Conservation (phyloP, 2,329 filamentous ascomycete genomes). For the Scortechinia acanthostroma region DNA sequence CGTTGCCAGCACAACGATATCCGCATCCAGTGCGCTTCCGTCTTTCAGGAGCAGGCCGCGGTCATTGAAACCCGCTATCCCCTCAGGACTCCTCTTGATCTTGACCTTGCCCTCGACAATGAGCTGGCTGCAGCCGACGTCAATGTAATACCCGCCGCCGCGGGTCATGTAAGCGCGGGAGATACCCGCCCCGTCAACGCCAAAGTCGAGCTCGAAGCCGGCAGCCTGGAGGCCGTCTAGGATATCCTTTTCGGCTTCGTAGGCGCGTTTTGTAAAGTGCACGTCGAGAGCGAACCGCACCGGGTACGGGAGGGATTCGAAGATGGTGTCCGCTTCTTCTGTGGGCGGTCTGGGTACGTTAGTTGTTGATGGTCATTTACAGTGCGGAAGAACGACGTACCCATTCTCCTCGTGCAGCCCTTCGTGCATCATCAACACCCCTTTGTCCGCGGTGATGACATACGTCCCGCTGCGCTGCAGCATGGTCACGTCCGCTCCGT, state of each 20-base stretch:
- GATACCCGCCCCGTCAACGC: conserved; percentile 22
- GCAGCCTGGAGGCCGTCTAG: conserved; percentile 34
- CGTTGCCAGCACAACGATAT: conserved; percentile 31
- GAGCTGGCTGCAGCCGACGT: conserved; percentile 26
- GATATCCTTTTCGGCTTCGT: conserved; percentile 27
- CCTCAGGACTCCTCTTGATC: conserved; percentile 16
- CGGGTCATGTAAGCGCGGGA: conserved; percentile 24
- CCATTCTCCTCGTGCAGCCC: conserved; percentile 34
- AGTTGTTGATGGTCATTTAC: conserved; percentile 2
- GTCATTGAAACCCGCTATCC: conserved; percentile 18
- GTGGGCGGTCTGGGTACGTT: conserved; percentile 26
- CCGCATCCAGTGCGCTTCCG: conserved; percentile 24
- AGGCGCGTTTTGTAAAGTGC: conserved; percentile 27
- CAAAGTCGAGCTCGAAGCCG: conserved; percentile 29
- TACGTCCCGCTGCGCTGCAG: conserved; percentile 41
- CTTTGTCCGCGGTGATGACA: conserved; percentile 33
- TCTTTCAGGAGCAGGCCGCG: conserved; percentile 13
- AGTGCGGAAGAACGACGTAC: conserved; percentile 7
- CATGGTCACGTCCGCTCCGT: conserved; percentile 41
- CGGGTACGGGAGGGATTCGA: conserved; percentile 33
- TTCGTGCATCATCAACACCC: conserved; percentile 30
- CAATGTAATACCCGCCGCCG: conserved; percentile 31
- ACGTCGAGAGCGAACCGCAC: conserved; percentile 34
- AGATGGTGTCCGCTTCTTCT: conserved; percentile 38
- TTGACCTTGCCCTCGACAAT: conserved; percentile 31